Base-by-base conservation (phyloP, 1,284 basidiomycete species). In the Inonotus obliquus region DNA sequence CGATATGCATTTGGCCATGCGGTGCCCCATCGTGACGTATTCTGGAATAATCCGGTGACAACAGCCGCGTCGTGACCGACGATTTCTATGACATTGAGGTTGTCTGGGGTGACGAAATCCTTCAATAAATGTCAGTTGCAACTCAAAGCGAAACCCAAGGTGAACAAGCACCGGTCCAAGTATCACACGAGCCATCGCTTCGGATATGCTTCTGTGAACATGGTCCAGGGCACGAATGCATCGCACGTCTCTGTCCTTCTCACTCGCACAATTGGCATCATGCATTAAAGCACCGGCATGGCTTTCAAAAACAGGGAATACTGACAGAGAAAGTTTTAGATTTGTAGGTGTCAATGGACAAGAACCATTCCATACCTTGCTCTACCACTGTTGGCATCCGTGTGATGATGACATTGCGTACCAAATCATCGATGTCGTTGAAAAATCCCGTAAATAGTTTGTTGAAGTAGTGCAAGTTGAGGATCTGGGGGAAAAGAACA, bases 301-400 rank as follows among this genome's bases (percentile, higher is more conserved):
- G 17, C 41, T 49, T 21, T 27, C n/a, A 32, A 59, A 59, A 35
- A 39, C 29, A 13, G 57, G 57, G 19, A 48, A 51, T 19, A 51
- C 57, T 59, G 47, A 2, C 11, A 25, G 37, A 4, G 29, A 23
- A n/a, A 10, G 25, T 23, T 10, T 44, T 4, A 57, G 23, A 29
- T 11, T 32, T 21, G 19, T 4, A 6, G 38, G 13, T 14, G n/a
- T n/a, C n/a, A n/a, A n/a, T 37, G 29, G 14, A 13, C 39, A 56
- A 25, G 19, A 25, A n/a, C 17, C 4, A 32, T 25, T 51, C 17
- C 32, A 7, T 38, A 51, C 57, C 48, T 21, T 59, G 27, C 35
- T 59, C 57, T 13, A 59, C 57, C 14, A 59, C 29, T 41, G 25
- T 13, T 9, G 57, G 48, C 47, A 59, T 49, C n/a, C 57, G 44